Conservation (phyloP, 768 basidiomycete genomes). For the Thelephora aurantiotincta region DNA sequence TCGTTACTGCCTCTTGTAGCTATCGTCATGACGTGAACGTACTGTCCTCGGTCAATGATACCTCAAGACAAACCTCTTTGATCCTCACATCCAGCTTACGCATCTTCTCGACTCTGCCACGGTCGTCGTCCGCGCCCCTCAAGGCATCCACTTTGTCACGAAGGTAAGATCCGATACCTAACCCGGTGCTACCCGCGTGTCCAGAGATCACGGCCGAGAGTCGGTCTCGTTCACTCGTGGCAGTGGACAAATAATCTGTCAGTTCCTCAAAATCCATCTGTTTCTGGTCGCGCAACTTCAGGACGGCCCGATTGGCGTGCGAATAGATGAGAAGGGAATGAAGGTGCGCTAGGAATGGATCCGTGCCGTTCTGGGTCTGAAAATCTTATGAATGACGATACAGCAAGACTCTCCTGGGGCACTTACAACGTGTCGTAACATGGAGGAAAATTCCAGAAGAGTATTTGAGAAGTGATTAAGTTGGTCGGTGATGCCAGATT, state of each 20-base stretch:
- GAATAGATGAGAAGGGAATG: constrained; percentile 92
- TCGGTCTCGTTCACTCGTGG: constrained; percentile 86
- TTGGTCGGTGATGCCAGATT: constrained; percentile 96
- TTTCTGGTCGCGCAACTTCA: constrained; percentile 94
- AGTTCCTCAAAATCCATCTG: constrained; percentile 98
- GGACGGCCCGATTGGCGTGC: constrained; percentile 82
- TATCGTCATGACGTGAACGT: constrained; percentile 16
- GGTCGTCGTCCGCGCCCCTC: constrained; percentile 86
- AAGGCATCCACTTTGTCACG: constrained; percentile 88
- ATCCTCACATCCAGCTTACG: constrained; percentile 85
- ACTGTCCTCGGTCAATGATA: background rate
- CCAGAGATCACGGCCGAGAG: constrained; percentile 80
- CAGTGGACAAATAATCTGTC: constrained; percentile 86
- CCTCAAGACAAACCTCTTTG: constrained; percentile 57
- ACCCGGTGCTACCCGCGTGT: constrained; percentile 73
- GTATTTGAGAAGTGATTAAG: constrained; percentile 95
- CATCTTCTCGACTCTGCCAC: constrained; percentile 88
- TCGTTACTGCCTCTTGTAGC: constrained; percentile 94
- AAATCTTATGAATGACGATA: background rate
- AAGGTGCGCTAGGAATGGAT: constrained; percentile 81
- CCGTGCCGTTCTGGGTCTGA: constrained; percentile 81
- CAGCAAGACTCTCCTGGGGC: background rate
- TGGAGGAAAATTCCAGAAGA: constrained; percentile 84
- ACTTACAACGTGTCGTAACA: constrained; percentile 70
- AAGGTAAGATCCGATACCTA: constrained; percentile 80